Base-by-base conservation (phyloP, 768 basidiomycete species). In the Termitomyces sp. region DNA sequence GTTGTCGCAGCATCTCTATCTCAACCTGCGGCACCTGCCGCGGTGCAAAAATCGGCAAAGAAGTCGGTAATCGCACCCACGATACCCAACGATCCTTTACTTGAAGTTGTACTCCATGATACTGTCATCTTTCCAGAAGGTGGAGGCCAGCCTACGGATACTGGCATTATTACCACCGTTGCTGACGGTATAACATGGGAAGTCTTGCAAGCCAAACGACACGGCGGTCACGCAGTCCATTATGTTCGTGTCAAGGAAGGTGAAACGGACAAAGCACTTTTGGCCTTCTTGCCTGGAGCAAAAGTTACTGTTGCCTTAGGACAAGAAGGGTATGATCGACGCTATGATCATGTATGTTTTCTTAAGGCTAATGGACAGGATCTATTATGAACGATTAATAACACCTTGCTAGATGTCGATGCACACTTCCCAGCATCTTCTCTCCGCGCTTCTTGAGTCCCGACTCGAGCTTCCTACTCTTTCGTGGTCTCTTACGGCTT, bases 121-220 rank as follows among this genome's bases (percentile, higher is more conserved):
- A 91, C 89, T 0, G 78, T 88, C 13, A 80, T 91, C 48, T 92
- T 92, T 67, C 90, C 91, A 0, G 90, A 92, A 70, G 90, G 89
- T 9, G 80, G 90, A 12, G 92, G 92, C 0, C 91, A 93, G 61
- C 87, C 88, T 1, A 84, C 84, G 0, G 92, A 93, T 65, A 82
- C 82, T 26, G 90, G 90, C 1, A 51, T 75, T 13, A 72, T 91
- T 32, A 75, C 67, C 6, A 82, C 72, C 2, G 75, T 73, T 20
- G 61, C 66, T 3, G 76, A 82, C 63, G 77, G 77, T n/a, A 70
- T 62, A 2, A 54, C 68, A 12, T 86, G 84, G 81, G 72, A 79
- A 14, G 86, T 93, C 18, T 67, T 84, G 0, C 83, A 88, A 63
- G 83, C 83, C 22, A 83, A 86, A 65, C 75, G 91, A 51, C 78